phyloP scores from a whole-genome alignment of 129 eudicot species.

The Arctium lappa region DNA sequence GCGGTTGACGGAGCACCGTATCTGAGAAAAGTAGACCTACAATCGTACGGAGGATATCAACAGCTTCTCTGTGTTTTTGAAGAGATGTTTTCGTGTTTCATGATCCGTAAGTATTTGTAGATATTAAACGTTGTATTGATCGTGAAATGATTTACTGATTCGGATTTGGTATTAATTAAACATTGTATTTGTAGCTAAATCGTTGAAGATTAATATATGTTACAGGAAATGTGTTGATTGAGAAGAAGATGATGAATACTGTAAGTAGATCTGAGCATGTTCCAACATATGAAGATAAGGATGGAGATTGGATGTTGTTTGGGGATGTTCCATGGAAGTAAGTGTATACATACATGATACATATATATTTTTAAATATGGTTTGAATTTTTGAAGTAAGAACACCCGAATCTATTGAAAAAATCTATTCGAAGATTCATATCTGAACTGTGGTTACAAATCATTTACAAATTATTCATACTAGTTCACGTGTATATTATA shows the following conservation, averaged over 20 bases:
- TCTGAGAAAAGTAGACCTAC: constrained; percentile 67
- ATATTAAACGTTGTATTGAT: background rate
- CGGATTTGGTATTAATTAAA: background rate
- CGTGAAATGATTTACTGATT: background rate
- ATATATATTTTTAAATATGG: too few relatives aligned
- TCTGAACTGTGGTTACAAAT: too few relatives aligned
- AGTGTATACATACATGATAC: constrained; percentile 3
- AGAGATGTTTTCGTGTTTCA: constrained; percentile 54
- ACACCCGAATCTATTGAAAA: too few relatives aligned
- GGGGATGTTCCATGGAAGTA: constrained; percentile 98
- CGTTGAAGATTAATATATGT: background rate
- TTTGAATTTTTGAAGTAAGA: too few relatives aligned
- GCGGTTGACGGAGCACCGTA: constrained; percentile 91
- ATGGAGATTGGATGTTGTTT: constrained; percentile 84
- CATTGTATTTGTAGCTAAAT: background rate
- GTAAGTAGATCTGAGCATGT: constrained; percentile 55
- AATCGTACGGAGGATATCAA: constrained; percentile 47
- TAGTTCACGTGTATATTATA: too few relatives aligned
- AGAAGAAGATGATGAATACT: constrained; percentile 46
- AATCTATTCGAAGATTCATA: background rate
- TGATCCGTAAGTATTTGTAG: constrained; percentile 29
- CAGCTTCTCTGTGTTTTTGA: constrained; percentile 51
- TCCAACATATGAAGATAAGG: constrained; percentile 82
- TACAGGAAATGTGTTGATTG: constrained; percentile 35
- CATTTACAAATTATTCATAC: too few relatives aligned